phyloP scores from a whole-genome alignment of 495 filamentous ascomycete species.

The Neurospora sp. region DNA sequence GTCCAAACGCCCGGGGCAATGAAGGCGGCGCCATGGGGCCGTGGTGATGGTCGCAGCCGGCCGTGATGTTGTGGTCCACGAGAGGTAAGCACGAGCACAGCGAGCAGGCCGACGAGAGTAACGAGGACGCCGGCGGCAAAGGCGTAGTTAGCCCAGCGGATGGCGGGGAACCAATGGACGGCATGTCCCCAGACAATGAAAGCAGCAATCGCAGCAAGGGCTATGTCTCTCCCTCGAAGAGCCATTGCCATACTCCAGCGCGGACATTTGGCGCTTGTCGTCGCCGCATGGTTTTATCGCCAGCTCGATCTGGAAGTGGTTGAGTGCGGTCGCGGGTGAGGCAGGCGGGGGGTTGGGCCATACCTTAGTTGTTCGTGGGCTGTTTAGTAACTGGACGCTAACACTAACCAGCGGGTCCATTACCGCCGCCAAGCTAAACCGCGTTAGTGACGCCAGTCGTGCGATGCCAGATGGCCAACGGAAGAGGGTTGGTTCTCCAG shows the following conservation, averaged over 20 bases:
- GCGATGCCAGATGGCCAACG: not conserved
- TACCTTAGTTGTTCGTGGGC: not conserved
- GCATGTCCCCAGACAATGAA: conserved; percentile 83
- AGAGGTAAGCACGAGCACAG: conserved; percentile 52
- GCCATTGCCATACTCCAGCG: conserved; percentile 49
- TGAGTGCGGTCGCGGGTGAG: not conserved
- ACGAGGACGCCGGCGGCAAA: conserved; percentile 56
- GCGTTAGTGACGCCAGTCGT: not conserved
- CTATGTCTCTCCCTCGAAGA: conserved; percentile 66
- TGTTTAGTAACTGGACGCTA: not conserved
- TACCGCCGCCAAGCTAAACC: not conserved
- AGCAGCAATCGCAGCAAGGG: conserved; percentile 53
- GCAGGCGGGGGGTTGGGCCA: not conserved
- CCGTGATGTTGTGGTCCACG: conserved; percentile 36
- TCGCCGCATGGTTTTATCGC: conserved; percentile 30
- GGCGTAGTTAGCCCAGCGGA: conserved; percentile 74
- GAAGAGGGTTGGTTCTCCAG: not conserved
- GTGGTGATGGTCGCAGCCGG: conserved; percentile 24
- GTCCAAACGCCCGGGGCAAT: conserved; percentile 54
- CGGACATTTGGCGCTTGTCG: conserved; percentile 17
- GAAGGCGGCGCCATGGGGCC: conserved; percentile 49
- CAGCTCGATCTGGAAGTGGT: not conserved
- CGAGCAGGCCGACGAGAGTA: conserved; percentile 40
- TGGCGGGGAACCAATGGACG: conserved; percentile 64
- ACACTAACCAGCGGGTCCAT: not conserved